Evolutionary conservation across 192 early-diverging fungal species (phyloP), one percentile per base, ranked within the genome.

Genomic region (Linnemannia elongata): DNA sequence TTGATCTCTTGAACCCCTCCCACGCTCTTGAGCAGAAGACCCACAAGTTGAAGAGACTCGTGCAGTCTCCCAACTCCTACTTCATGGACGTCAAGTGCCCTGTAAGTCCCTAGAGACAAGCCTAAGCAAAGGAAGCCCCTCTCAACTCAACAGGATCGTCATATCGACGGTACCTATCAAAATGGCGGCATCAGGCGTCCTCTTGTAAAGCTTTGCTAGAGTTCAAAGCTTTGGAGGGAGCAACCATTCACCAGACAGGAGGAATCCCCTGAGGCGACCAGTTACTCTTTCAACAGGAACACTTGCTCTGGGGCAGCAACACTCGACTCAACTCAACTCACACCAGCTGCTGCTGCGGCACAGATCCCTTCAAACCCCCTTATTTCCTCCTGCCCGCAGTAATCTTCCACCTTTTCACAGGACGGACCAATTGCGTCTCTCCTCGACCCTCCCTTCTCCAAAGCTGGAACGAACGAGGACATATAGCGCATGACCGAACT

Each of bases 81-180:
- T 98, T 98, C 90, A 98, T 98, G 97, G 97, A 98, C 88, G 97
- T 98, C 78, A 97, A 97, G 93, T 97, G 97, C 94, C 92, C 96
- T 87, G 85, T 87, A 87, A 87, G 85, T 87, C 66, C 39, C 4
- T 75, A 38, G 18, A 10, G 72, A 74, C 42, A 52, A 24, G 52
- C 12, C 60, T 13, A 66, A 66, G 60, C 60, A 35, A 66, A 3
- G 60, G 27, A 33, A 66, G 10, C 13, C 60, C 24, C 24, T 30
- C 60, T 47, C 15, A 24, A 52, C 52, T 9, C 17, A 49, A 49
- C 12, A 57, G 44, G 20, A 71, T 5, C 12, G 9, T n/a, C 30
- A 77, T 49, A 69, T 36, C 24, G 39, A 52, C 74, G 60, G 24
- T 33, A 35, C 12, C 1, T 3, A 55, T 57, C 20, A 41, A 72